These are phyloP conservation scores for Thalassiosira tumida DNA, from an alignment of 352 stramenopile species.

Conservation along the genomic window DNA sequence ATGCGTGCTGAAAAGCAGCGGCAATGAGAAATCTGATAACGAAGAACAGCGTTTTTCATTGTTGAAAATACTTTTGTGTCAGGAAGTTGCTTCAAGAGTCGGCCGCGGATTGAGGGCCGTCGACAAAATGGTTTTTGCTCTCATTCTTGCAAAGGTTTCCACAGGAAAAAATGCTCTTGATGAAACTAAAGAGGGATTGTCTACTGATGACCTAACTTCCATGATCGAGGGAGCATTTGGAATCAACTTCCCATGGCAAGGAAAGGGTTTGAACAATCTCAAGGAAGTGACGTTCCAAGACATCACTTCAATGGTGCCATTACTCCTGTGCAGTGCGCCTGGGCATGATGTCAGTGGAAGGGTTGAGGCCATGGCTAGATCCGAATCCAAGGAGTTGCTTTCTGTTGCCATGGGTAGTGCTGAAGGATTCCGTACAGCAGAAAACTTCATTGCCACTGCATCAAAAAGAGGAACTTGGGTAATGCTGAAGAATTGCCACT, in stretches of 20 bases:
- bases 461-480: constrained; percentile 98
- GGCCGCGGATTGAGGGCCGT: constrained; percentile 95
- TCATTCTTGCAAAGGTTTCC: constrained; percentile 93
- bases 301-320: constrained; percentile 93
- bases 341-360: constrained; percentile 98
- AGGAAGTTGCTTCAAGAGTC: constrained; percentile 94
- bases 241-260: constrained; percentile 94
- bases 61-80: constrained; percentile 92
- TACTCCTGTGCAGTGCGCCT: constrained; percentile 97
- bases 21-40: constrained; percentile 57
- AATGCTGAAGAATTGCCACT: constrained; percentile 98
- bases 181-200: constrained; percentile 88
- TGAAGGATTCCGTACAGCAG: constrained; percentile 96
- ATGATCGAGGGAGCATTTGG: constrained; percentile 92
- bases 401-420: constrained; percentile 98
- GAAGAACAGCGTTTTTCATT: constrained; percentile 78
- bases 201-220: constrained; percentile 84
- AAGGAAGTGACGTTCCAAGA: constrained; percentile 94
- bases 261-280: constrained; percentile 94
- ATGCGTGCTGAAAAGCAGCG: constrained; percentile 91
- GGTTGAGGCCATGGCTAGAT: constrained; percentile 95
- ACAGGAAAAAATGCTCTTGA: constrained; percentile 82
- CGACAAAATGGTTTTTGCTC: constrained; percentile 99
- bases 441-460: constrained; percentile 95
- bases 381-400: constrained; percentile 94